phyloP scores from a whole-genome alignment of 169 alveolate species.

The Cryptosporidium meleagridis region DNA sequence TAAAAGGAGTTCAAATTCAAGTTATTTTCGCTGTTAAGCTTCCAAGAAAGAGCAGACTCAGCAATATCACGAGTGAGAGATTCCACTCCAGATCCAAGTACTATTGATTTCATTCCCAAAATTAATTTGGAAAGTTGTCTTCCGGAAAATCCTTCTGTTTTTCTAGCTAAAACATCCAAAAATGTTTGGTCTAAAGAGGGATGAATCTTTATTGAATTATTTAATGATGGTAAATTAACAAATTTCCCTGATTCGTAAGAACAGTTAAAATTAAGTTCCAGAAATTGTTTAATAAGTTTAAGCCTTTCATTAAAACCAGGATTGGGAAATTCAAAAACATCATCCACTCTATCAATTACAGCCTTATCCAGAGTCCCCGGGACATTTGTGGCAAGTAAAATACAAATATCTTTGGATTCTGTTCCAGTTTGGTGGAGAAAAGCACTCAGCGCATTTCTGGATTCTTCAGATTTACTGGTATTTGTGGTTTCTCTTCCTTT shows the following conservation, averaged over 20 bases:
- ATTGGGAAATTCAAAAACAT: slow-evolving; percentile 92
- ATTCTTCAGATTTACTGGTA: slow-evolving; percentile 87
- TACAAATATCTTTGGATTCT: slow-evolving; percentile 91
- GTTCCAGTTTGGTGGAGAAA: slow-evolving; percentile 97
- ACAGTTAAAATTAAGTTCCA: slow-evolving; percentile 88
- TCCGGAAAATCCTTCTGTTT: slow-evolving; percentile 94
- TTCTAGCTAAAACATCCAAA: slow-evolving; percentile 85
- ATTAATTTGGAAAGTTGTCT: slow-evolving; percentile 93
- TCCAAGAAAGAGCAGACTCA: slow-evolving; percentile 84
- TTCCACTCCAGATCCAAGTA: slow-evolving; percentile 83
- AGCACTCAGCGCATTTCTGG: slow-evolving; percentile 91
- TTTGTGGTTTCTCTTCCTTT: slow-evolving; percentile 84
- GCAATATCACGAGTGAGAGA: slow-evolving; percentile 84
- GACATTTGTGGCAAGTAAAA: slow-evolving; percentile 95
- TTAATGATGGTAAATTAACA: background rate
- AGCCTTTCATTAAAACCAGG: slow-evolving; percentile 91
- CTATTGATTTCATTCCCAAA: slow-evolving; percentile 84
- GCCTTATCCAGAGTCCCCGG: slow-evolving; percentile 94
- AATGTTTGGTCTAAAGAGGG: slow-evolving; percentile 82
- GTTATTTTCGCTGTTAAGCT: slow-evolving; percentile 30
- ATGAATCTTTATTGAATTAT: slow-evolving; percentile 77
- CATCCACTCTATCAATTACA: slow-evolving; percentile 94
- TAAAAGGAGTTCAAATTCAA: background rate
- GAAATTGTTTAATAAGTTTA: slow-evolving; percentile 90
- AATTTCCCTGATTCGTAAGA: slow-evolving; percentile 47